These are phyloP conservation scores for Solanum sparsipilum DNA, from an alignment of 257 asterid genomes.

Conservation along the genomic window DNA sequence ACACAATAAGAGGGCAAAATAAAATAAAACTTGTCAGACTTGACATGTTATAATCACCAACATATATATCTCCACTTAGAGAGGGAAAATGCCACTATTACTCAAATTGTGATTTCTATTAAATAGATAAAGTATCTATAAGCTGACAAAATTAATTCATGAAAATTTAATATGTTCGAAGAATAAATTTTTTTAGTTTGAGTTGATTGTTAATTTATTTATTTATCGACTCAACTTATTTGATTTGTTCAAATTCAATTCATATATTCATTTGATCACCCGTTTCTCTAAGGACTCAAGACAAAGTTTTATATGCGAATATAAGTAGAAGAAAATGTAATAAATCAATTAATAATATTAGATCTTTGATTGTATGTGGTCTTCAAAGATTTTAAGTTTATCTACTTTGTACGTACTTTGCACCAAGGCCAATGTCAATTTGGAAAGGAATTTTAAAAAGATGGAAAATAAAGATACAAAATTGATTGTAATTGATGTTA, in stretches of 20 bases:
- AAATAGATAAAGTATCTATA: too few relatives aligned
- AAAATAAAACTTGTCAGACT: not conserved
- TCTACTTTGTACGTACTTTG: not conserved
- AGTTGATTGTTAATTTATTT: too few relatives aligned
- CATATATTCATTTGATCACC: fast-evolving
- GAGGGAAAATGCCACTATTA: not conserved
- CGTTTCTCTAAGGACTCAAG: too few relatives aligned
- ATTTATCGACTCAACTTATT: too few relatives aligned
- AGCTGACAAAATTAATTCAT: too few relatives aligned
- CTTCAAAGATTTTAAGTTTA: not conserved
- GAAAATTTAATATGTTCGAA: fast-evolving
- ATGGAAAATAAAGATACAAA: not conserved
- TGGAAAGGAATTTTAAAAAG: not conserved
- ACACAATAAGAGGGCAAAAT: not conserved
- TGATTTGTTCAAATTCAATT: fast-evolving
- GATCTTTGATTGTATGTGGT: not conserved
- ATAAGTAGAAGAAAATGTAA: not conserved
- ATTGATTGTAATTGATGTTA: not conserved
- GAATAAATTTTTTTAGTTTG: fast-evolving
- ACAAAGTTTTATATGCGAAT: not conserved
- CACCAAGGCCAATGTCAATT: not conserved
- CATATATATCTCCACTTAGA: not conserved
- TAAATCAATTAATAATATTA: not conserved
- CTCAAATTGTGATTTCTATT: too few relatives aligned
- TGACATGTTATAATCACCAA: not conserved